Conservation (phyloP, 805 yeast genomes). For the Kuraishia capsulata region DNA sequence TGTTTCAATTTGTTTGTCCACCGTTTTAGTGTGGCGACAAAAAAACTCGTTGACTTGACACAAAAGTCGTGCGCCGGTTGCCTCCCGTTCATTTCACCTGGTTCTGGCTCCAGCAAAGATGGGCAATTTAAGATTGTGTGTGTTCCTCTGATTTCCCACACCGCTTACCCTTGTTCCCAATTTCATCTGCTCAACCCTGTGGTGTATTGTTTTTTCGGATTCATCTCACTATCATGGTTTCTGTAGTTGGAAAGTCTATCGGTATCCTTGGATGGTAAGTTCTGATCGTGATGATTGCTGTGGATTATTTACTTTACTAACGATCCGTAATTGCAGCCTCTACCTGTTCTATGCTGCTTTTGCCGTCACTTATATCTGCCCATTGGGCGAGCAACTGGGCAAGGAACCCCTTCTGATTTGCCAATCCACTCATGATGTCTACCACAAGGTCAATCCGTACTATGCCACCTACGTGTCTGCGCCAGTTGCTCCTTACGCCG, state of each 20-base stretch:
- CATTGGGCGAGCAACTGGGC: neutral
- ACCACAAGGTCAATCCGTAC: neutral
- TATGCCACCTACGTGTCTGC: slow-evolving; percentile 1
- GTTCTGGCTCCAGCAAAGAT: too few relatives aligned
- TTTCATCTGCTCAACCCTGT: too few relatives aligned
- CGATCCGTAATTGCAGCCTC: neutral
- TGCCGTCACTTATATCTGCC: neutral
- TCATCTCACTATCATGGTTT: neutral
- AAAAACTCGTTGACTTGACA: too few relatives aligned
- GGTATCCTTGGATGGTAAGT: neutral
- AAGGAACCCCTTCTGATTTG: neutral
- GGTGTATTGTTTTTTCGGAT: too few relatives aligned
- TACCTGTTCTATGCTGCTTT: neutral
- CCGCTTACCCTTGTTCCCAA: too few relatives aligned
- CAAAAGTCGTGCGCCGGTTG: too few relatives aligned
- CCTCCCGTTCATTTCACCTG: too few relatives aligned
- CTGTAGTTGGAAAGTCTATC: neutral
- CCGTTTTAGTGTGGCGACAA: too few relatives aligned
- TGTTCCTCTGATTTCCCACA: too few relatives aligned
- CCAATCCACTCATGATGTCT: neutral
- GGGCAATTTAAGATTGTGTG: too few relatives aligned
- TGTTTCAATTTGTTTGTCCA: too few relatives aligned
- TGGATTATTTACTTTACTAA: too few relatives aligned
- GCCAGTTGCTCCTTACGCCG: neutral
- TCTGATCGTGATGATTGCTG: neutral